These are phyloP conservation scores for Populus tremula DNA, from an alignment of 345 rosid genomes.

Conservation along the genomic window DNA sequence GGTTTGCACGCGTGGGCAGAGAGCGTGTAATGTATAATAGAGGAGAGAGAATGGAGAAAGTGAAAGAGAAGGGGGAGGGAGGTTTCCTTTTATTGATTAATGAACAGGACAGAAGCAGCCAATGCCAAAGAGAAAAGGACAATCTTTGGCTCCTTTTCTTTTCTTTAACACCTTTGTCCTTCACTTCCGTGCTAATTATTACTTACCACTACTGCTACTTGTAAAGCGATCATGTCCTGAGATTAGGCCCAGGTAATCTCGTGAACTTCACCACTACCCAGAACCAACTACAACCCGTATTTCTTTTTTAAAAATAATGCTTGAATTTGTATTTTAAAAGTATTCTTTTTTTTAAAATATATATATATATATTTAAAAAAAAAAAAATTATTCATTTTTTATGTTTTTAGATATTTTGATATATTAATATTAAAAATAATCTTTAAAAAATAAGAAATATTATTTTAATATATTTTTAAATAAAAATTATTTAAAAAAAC, in stretches of 20 bases:
- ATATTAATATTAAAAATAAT: too few relatives aligned
- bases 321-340: too few relatives aligned
- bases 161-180: neutral
- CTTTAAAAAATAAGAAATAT: too few relatives aligned
- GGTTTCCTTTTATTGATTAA: neutral
- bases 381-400: too few relatives aligned
- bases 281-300: neutral
- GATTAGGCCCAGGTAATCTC: neutral
- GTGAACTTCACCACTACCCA: neutral
- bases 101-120: conserved; percentile 19
- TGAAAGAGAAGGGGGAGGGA: neutral
- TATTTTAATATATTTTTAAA: too few relatives aligned
- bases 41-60: neutral
- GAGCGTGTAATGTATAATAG: neutral
- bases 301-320: neutral
- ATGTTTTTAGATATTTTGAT: too few relatives aligned
- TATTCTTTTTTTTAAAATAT: too few relatives aligned
- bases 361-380: too few relatives aligned
- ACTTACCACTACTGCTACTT: neutral
- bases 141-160: conserved; percentile 14
- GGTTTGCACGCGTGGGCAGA: neutral
- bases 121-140: conserved; percentile 20
- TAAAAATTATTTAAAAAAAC: too few relatives aligned
- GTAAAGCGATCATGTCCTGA: neutral
- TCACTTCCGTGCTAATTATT: neutral